Conservation (phyloP, 106 monocot species). For the Cymbidium sinense region DNA sequence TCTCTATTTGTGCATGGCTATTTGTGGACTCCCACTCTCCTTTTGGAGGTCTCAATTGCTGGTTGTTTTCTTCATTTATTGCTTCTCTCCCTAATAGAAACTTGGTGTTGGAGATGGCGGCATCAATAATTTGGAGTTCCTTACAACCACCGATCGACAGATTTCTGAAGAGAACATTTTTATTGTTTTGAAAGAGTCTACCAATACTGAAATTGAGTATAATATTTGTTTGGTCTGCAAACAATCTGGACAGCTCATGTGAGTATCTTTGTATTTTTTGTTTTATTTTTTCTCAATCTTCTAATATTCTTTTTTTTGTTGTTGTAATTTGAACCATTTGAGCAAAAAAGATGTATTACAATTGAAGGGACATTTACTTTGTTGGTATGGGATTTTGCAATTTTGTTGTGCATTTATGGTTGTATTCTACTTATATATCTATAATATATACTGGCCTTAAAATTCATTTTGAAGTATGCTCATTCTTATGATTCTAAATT, state of each 20-base stretch:
- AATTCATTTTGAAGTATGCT: too few relatives aligned
- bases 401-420: not conserved
- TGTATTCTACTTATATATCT: too few relatives aligned
- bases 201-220: too few relatives aligned
- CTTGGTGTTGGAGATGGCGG: not conserved
- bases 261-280: not conserved
- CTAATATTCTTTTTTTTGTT: slow-evolving; percentile 3
- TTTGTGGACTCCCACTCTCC: not conserved
- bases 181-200: not conserved
- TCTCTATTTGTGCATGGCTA: not conserved
- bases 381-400: not conserved
- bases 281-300: not conserved
- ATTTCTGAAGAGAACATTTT: not conserved
- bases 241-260: slow-evolving; percentile 4
- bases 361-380: not conserved
- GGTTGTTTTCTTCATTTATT: not conserved
- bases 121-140: not conserved
- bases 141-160: not conserved
- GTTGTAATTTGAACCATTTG: not conserved
- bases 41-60: not conserved
- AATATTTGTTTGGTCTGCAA: slow-evolving; percentile 7
- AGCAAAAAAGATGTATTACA: not conserved
- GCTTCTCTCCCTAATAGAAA: not conserved
- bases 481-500: too few relatives aligned
- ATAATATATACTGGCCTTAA: too few relatives aligned